These are phyloP conservation scores for Neocatenulostroma microsporum DNA, from an alignment of 2,329 filamentous ascomycete genomes.

Conservation along the genomic window DNA sequence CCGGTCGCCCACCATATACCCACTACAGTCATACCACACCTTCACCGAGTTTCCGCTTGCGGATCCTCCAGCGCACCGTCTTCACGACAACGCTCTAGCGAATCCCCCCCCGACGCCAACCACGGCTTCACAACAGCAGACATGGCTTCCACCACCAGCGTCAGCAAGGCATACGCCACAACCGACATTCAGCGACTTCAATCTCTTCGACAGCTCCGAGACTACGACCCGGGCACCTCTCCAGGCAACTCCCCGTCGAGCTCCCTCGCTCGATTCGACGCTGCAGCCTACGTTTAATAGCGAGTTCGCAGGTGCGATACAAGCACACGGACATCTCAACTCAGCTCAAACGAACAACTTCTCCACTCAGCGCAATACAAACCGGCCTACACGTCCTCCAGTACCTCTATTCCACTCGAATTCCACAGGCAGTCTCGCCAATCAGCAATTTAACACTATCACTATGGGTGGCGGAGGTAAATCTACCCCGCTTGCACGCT, in stretches of 20 bases:
- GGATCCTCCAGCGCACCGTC: constrained; percentile 29
- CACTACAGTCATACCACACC: constrained; percentile 12
- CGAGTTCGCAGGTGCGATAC: constrained; percentile 45
- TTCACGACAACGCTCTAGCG: constrained; percentile 42
- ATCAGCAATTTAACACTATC: constrained; percentile 29
- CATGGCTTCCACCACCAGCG: constrained; percentile 65
- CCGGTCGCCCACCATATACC: constrained; percentile 25
- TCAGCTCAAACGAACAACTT: constrained; percentile 17
- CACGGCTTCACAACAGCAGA: constrained; percentile 66
- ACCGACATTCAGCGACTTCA: constrained; percentile 56
- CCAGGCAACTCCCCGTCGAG: constrained; percentile 37
- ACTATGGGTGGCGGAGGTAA: constrained; percentile 52
- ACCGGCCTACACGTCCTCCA: constrained; percentile 46
- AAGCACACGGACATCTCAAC: constrained; percentile 53
- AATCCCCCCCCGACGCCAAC: constrained; percentile 69
- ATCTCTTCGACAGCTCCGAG: constrained; percentile 55
- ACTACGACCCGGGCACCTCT: constrained; percentile 32
- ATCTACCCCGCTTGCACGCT: constrained; percentile 17
- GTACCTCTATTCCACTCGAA: constrained; percentile 61
- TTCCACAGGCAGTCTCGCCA: constrained; percentile 23
- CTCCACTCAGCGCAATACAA: constrained; percentile 14
- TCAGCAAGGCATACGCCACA: constrained; percentile 44
- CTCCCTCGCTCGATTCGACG: constrained; percentile 47
- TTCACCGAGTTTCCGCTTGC: constrained; percentile 25
- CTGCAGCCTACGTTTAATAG: constrained; percentile 52